Conservation (phyloP, 176 grass and related monocot species). For the Avena sativa region DNA sequence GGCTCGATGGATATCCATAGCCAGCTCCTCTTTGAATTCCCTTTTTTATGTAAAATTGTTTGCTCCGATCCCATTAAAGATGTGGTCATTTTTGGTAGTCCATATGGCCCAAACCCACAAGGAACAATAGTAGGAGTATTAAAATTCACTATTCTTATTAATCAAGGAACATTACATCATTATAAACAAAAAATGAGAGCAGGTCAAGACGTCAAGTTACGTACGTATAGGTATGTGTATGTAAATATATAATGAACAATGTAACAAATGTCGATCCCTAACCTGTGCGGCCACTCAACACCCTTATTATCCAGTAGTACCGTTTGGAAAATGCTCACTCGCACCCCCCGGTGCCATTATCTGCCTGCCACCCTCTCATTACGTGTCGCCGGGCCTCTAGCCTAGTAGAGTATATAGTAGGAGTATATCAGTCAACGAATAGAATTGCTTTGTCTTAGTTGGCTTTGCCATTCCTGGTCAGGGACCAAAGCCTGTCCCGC, state of each 20-base stretch:
- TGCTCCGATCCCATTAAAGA: neutral
- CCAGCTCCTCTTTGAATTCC: too few relatives aligned
- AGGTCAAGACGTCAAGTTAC: conserved; percentile 42
- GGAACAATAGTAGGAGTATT: neutral
- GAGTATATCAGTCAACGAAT: conserved; percentile 39
- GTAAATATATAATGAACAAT: conserved; percentile 55
- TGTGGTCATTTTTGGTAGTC: neutral
- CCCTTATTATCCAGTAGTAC: conserved; percentile 47
- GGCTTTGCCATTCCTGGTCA: conserved; percentile 42
- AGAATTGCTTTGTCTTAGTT: conserved; percentile 28
- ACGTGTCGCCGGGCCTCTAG: conserved; percentile 40
- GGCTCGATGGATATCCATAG: too few relatives aligned
- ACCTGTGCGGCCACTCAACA: conserved; percentile 38
- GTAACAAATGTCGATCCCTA: conserved; percentile 45
- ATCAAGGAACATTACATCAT: conserved; percentile 36
- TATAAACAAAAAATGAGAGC: conserved; percentile 49
- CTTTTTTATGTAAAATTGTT: too few relatives aligned
- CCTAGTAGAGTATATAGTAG: conserved; percentile 36
- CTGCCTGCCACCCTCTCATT: neutral
- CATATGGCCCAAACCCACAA: neutral
- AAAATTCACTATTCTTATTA: conserved; percentile 35
- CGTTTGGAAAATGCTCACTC: conserved; percentile 16
- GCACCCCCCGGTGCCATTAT: conserved; percentile 7
- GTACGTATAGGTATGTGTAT: conserved; percentile 40
- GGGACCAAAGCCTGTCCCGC: conserved; percentile 71